Base-by-base conservation (phyloP, 441 rosid genomes). In the Adansonia madagascariensis region DNA sequence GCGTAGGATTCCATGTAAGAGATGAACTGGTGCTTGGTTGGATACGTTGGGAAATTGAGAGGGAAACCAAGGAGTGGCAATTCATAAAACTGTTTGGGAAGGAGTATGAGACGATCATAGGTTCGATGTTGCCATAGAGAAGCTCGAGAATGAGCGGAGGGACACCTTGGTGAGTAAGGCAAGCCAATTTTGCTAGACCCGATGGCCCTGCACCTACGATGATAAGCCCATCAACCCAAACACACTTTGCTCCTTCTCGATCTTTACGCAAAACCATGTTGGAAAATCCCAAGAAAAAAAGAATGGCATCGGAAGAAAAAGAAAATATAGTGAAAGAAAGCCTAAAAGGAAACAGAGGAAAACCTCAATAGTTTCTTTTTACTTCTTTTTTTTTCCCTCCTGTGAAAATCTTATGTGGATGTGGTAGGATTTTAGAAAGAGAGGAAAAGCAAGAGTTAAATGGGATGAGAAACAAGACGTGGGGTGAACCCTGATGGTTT, bases 141-240 rank as follows among this genome's bases (percentile, higher is more conserved):
- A 69, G 98, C 99, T 95, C 99, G 14, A 94, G 91, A 71, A 95
- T 81, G 24, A 94, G 76, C 8, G 89, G 90, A 53, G 97, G 89
- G 11, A 95, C 84, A 0, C 95, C 91, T 1, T 67, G 87, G 79
- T 86, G 75, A n/a, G 86, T 79, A 0, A 93, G 86, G 80, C 97
- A 91, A 47, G 98, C 99, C 0, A 97, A 83, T 7, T 81, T 86
- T 0, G 99, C 92, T 46, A 95, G 67, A 74, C 99, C 99, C 20
- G 98, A 94, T 0, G 99, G 99, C 8, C 99, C 99, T 0, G 98
- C 99, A 6, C 99, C 99, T 55, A 94, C 83, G 8, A 95, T 89
- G 73, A 95, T 86, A 49, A 97, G 94, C 6, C 93, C 93, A 8
- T 77, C 50, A 59, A 90, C 84, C 61, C 24, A 11, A 71, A 79